phyloP scores from a whole-genome alignment of 2,329 filamentous ascomycete species.

The Talaromyces sp. region DNA sequence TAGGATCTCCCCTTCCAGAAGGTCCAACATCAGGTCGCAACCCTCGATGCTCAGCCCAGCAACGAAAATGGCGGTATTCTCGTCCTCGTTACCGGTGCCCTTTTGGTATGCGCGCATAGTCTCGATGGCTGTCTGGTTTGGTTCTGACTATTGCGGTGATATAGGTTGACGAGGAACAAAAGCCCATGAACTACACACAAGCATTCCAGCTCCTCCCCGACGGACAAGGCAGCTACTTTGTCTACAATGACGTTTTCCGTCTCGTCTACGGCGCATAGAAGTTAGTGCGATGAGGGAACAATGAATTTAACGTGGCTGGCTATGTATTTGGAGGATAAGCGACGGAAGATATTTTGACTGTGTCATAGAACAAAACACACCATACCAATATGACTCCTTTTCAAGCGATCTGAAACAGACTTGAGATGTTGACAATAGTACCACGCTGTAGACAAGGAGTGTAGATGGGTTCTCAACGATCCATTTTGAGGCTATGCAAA shows the following conservation, averaged over 20 bases:
- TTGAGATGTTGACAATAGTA: not conserved
- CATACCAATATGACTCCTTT: not conserved
- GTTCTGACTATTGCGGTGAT: slow-evolving; percentile 1
- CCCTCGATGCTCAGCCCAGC: slow-evolving; percentile 79
- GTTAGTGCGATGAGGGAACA: not conserved
- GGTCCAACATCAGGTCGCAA: slow-evolving; percentile 73
- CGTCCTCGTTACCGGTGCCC: slow-evolving; percentile 81
- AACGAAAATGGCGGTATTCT: slow-evolving; percentile 66
- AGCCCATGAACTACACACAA: slow-evolving; percentile 88
- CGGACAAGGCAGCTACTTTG: slow-evolving; percentile 67
- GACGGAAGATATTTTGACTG: slow-evolving; percentile 5
- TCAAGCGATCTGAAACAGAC: not conserved
- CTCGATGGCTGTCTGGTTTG: not conserved
- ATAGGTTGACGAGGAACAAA: slow-evolving; percentile 79
- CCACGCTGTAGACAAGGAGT: not conserved
- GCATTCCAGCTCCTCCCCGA: slow-evolving; percentile 79
- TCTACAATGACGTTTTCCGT: slow-evolving; percentile 94
- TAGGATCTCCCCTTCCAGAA: slow-evolving; percentile 76
- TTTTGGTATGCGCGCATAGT: slow-evolving; percentile 61
- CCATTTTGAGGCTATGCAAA: not conserved
- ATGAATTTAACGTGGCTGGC: not conserved
- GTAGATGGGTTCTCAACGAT: not conserved
- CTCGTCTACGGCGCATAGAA: slow-evolving; percentile 60
- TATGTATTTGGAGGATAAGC: not conserved
- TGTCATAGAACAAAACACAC: not conserved